Conservation (phyloP, 768 basidiomycete species). For the Boletus rufocinnamomeus region DNA sequence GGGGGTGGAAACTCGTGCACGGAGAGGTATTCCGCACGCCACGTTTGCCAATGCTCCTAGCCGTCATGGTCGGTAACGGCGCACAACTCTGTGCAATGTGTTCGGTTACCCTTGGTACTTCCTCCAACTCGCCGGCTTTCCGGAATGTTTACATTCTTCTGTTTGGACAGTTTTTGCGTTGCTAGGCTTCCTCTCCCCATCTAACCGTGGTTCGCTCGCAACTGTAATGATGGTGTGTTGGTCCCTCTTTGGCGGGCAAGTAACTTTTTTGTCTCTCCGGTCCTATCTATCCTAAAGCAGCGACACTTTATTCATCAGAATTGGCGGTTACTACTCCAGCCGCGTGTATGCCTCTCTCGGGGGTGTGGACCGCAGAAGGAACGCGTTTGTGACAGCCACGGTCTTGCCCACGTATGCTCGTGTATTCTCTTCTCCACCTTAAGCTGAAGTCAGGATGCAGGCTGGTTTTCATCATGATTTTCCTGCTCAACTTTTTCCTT, state of each 20-base stretch:
- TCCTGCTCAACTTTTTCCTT: constrained; percentile 90
- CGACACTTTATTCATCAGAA: constrained; percentile 40
- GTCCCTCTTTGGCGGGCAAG: constrained; percentile 88
- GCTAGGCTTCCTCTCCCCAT: constrained; percentile 91
- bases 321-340: constrained; percentile 88
- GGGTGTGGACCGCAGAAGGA: constrained; percentile 76
- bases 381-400: constrained; percentile 86
- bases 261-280: not conserved
- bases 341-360: constrained; percentile 74
- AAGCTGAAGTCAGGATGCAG: constrained; percentile 41
- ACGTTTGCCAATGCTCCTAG: constrained; percentile 69
- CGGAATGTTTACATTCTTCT: constrained; percentile 5
- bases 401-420: constrained; percentile 76
- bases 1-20: constrained; percentile 97
- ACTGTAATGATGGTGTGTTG: constrained; percentile 72
- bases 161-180: constrained; percentile 74
- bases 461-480: constrained; percentile 80
- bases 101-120: constrained; percentile 76
- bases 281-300: not conserved
- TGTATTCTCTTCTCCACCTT: not conserved
- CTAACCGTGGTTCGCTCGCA: constrained; percentile 91
- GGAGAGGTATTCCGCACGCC: constrained; percentile 95
- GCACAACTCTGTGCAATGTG: constrained; percentile 71
- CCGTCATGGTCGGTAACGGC: constrained; percentile 85
- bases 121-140: not conserved